Percentiles rank a stretch among this genome's conserved stretches.
These are phyloP conservation scores for Pedinophyceae sp. DNA, from an alignment of 139 green algal genomes.

Conservation along the genomic window DNA sequence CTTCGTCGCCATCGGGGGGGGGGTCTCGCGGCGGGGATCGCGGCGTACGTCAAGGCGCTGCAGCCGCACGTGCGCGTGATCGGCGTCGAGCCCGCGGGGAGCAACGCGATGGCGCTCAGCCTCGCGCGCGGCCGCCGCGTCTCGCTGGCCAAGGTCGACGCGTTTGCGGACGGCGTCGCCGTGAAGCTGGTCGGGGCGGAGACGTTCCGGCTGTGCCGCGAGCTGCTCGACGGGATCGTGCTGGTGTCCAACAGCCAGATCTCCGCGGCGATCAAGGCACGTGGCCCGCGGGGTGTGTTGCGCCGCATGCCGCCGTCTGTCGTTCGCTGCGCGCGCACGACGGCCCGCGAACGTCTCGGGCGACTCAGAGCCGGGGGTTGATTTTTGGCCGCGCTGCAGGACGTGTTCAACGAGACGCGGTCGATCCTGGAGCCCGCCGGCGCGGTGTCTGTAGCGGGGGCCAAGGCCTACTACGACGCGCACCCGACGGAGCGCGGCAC, in stretches of 20 bases:
- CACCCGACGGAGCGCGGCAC: conserved; percentile 29
- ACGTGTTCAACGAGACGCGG: conserved; percentile 73
- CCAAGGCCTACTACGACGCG: conserved; percentile 62
- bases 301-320: no score
- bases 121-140: conserved; percentile 49
- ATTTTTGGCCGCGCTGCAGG: conserved; percentile 12
- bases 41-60: conserved; percentile 73
- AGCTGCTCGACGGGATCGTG: conserved; percentile 79
- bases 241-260: conserved; percentile 75
- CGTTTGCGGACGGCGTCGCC: conserved; percentile 85
- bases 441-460: conserved; percentile 73
- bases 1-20: conserved; percentile 72
- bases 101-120: conserved; percentile 84
- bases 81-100: conserved; percentile 81
- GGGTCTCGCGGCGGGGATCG: conserved; percentile 82
- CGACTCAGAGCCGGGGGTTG: no score
- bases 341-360: no score
- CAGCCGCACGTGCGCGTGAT: conserved; percentile 68
- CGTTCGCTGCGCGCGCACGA: no score
- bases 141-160: conserved; percentile 64
- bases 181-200: conserved; percentile 75
- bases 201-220: conserved; percentile 75
- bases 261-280: conserved; percentile 69
- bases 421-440: conserved; percentile 85
- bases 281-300: no score